Conservation (phyloP, 176 grass and related monocot species). For the Chloris gayana region DNA sequence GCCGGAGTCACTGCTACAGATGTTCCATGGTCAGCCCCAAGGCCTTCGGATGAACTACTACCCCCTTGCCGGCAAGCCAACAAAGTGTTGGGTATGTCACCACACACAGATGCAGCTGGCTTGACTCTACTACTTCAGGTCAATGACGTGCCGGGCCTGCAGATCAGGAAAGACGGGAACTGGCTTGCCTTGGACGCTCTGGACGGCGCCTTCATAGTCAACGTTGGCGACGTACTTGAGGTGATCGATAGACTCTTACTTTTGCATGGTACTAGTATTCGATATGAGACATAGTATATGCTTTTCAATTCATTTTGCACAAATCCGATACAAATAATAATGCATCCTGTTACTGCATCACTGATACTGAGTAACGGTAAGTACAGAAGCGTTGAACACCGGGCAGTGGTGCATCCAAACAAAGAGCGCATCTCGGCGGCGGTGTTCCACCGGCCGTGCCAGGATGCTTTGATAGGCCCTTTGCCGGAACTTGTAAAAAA, state of each 20-base stretch:
- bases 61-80: slow-evolving; percentile 44
- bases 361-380: slow-evolving; percentile 50
- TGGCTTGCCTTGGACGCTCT: slow-evolving; percentile 55
- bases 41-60: slow-evolving; percentile 64
- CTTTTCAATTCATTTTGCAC: background rate
- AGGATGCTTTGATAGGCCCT: slow-evolving; percentile 33
- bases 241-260: background rate
- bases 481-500: slow-evolving; percentile 26
- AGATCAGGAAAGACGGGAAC: slow-evolving; percentile 53
- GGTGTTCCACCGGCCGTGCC: slow-evolving; percentile 45
- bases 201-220: slow-evolving; percentile 42
- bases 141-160: slow-evolving; percentile 46
- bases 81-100: slow-evolving; percentile 57
- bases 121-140: slow-evolving; percentile 56
- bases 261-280: background rate
- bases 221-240: slow-evolving; percentile 60
- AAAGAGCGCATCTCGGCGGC: slow-evolving; percentile 53
- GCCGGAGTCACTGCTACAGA: slow-evolving; percentile 29
- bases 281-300: too few relatives aligned
- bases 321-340: background rate
- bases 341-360: background rate
- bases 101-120: slow-evolving; percentile 49
- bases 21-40: slow-evolving; percentile 45
- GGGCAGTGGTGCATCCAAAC: slow-evolving; percentile 43
- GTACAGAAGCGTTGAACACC: slow-evolving; percentile 55